Evolutionary conservation across 108 stramenopile species (phyloP).

Genomic region (Nannochloropsis gaditana): DNA sequence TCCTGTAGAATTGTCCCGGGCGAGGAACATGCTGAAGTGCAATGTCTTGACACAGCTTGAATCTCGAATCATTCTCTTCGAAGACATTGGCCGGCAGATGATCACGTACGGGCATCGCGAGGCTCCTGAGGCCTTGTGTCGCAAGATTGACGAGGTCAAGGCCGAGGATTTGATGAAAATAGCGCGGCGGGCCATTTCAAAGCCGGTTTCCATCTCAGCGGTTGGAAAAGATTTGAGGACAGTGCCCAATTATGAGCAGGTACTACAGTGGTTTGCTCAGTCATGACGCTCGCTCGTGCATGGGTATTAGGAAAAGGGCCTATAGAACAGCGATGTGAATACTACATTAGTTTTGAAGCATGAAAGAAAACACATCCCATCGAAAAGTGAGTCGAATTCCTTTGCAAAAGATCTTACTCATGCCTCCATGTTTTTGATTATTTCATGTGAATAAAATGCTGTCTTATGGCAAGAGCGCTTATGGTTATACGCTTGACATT

Average conservation of each 20-base stretch:
- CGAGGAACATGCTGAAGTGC: conserved; percentile 94
- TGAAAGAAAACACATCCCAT: too few species aligned
- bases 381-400: too few species aligned
- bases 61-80: conserved; percentile 81
- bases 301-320: too few species aligned
- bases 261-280: conserved; percentile 48
- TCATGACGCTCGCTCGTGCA: not conserved
- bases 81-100: conserved; percentile 94
- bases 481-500: too few species aligned
- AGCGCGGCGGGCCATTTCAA: conserved; percentile 61
- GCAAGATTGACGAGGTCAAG: conserved; percentile 83
- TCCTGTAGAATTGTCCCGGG: conserved; percentile 72
- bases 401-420: too few species aligned
- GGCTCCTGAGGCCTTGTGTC: conserved; percentile 64
- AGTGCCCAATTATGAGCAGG: conserved; percentile 67
- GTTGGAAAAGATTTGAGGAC: conserved; percentile 68
- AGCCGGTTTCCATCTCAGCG: conserved; percentile 67
- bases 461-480: too few species aligned
- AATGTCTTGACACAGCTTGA: conserved; percentile 94
- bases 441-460: too few species aligned
- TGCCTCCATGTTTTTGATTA: too few species aligned
- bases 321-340: too few species aligned
- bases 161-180: conserved; percentile 73
- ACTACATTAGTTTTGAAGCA: too few species aligned
- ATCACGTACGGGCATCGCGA: conserved; percentile 83